Evolutionary conservation across 768 basidiomycete genomes (phyloP).

Genomic region (Boletus rubropictus): DNA sequence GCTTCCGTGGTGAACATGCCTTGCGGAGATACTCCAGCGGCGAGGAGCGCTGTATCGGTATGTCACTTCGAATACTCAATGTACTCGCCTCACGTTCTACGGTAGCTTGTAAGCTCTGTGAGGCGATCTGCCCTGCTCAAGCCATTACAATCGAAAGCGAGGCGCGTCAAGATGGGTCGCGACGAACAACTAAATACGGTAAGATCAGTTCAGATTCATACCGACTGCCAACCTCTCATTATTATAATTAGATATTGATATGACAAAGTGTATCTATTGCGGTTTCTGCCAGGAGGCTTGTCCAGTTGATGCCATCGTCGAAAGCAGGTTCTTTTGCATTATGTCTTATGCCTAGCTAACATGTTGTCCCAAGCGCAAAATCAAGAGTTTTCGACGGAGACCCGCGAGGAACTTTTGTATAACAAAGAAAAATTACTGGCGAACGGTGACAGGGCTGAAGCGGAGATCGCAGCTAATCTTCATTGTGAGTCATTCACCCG

Average conservation of each 20-base stretch:
- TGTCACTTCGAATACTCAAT: constrained; percentile 26
- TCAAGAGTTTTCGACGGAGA: constrained; percentile 95
- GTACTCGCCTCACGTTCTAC: constrained; percentile 4
- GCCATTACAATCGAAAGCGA: constrained; percentile 99
- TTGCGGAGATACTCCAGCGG: constrained; percentile 94
- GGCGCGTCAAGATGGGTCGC: constrained; percentile 88
- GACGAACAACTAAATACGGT: constrained; percentile 98
- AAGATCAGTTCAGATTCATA: constrained; percentile 15
- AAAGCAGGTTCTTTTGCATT: constrained; percentile 58
- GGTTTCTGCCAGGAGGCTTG: constrained; percentile 99
- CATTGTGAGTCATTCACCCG: constrained; percentile 45
- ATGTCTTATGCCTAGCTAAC: constrained; percentile 4
- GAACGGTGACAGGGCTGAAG: constrained; percentile 94
- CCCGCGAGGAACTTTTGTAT: constrained; percentile 95
- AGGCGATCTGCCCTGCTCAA: constrained; percentile 98
- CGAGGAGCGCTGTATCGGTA: constrained; percentile 98
- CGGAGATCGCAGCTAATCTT: constrained; percentile 94
- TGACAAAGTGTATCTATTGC: constrained; percentile 99
- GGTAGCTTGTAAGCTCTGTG: constrained; percentile 95
- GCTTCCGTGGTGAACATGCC: constrained; percentile 98
- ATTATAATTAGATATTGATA: constrained; percentile 76
- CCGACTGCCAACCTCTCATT: not conserved
- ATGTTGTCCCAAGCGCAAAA: constrained; percentile 71
- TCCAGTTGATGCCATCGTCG: constrained; percentile 98
- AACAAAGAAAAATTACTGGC: constrained; percentile 98